Evolutionary conservation across 2,329 filamentous ascomycete species (phyloP).

Genomic region (Pseudopyrenochaeta lycopersici): DNA sequence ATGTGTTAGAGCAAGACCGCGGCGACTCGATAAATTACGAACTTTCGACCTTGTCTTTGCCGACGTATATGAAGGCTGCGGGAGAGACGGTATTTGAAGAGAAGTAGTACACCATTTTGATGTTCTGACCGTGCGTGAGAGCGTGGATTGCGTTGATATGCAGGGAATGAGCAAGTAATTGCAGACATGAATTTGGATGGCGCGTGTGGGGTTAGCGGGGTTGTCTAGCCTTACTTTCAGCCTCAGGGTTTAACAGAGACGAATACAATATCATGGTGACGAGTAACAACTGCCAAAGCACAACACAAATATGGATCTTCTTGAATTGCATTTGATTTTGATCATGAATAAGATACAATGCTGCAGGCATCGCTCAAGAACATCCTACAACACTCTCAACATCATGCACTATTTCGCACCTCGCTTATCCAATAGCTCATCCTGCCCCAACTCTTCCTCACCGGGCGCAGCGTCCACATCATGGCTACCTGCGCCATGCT

Average conservation of each 20-base stretch:
- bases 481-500: conserved; percentile 21
- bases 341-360: not conserved
- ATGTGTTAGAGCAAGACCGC: not conserved
- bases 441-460: conserved; percentile 36
- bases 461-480: conserved; percentile 35
- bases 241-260: conserved; percentile 5
- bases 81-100: conserved; percentile 85
- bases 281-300: not conserved
- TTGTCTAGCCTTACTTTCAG: conserved; percentile 14
- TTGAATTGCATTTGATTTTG: not conserved
- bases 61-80: conserved; percentile 89
- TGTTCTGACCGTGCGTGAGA: not conserved
- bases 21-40: conserved; percentile 47
- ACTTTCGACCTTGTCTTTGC: conserved; percentile 99
- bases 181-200: conserved; percentile 31
- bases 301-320: not conserved
- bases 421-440: conserved; percentile 33
- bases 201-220: conserved; percentile 44
- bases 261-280: conserved; percentile 1
- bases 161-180: conserved; percentile 2
- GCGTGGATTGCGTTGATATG: not conserved
- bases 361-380: not conserved
- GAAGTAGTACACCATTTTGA: conserved; percentile 91
- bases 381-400: not conserved
- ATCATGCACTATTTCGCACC: conserved; percentile 23